Evolutionary conservation across 2,329 filamentous ascomycete species (phyloP).

Genomic region (Aaosphaeria pasadenensis): DNA sequence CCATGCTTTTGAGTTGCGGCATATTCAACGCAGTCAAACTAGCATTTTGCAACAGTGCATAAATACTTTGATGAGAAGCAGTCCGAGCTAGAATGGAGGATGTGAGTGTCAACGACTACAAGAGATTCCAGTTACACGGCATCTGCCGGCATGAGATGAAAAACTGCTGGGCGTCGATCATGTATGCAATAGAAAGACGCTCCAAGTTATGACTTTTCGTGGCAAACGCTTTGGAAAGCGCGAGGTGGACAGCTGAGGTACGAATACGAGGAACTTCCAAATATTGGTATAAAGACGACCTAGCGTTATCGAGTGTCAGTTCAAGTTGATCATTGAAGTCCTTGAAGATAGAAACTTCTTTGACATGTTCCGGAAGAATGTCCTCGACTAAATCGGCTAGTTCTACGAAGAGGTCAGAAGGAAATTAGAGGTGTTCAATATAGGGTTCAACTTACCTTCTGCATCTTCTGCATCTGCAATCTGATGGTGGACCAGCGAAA

Average conservation of each 20-base stretch:
- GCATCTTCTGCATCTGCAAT: constrained; percentile 8
- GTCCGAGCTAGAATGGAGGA: constrained; percentile 15
- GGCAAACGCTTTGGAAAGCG: constrained; percentile 14
- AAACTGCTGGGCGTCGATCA: constrained; percentile 18
- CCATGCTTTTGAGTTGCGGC: constrained; percentile 17
- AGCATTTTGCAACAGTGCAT: constrained; percentile 16
- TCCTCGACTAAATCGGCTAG: constrained; percentile 11
- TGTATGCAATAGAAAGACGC: constrained; percentile 18
- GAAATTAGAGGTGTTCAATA: constrained; percentile 11
- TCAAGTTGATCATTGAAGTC: constrained; percentile 16
- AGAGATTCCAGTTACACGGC: constrained; percentile 17
- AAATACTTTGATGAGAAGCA: constrained; percentile 12
- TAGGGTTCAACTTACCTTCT: constrained; percentile 9
- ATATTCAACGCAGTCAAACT: constrained; percentile 16
- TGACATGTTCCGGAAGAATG: constrained; percentile 16
- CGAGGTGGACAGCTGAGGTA: constrained; percentile 11
- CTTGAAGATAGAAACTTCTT: constrained; percentile 18
- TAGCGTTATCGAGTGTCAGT: constrained; percentile 13
- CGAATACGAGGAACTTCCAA: constrained; percentile 4
- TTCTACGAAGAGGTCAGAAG: constrained; percentile 17
- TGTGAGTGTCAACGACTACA: constrained; percentile 17
- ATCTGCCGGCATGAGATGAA: constrained; percentile 18
- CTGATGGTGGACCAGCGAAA: constrained; percentile 7
- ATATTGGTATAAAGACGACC: constrained; percentile 10
- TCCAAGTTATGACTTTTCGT: constrained; percentile 16